Conservation (phyloP, 192 early-diverging fungal genomes). For the Allomyces arbusculus region DNA sequence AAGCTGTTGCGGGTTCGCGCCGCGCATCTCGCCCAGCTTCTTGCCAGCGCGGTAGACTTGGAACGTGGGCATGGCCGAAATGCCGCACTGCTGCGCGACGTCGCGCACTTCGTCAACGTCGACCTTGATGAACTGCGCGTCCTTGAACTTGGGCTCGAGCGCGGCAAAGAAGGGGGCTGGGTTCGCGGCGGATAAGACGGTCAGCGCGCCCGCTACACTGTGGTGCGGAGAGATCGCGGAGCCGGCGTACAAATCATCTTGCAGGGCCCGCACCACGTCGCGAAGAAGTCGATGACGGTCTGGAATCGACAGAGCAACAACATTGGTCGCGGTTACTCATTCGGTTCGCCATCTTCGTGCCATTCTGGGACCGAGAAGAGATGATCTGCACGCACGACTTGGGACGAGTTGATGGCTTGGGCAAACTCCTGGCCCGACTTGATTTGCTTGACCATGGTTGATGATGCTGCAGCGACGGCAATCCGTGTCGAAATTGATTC, state of each 20-base stretch:
- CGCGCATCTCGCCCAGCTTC: constrained; percentile 54
- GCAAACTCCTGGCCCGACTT: background rate
- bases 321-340: no score
- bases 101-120: constrained; percentile 34
- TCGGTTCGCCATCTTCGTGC: no score
- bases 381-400: no score
- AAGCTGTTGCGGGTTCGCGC: constrained; percentile 55
- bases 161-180: background rate
- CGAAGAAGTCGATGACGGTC: background rate
- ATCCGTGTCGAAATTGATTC: no score
- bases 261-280: constrained; percentile 1
- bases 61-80: constrained; percentile 65
- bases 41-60: constrained; percentile 57
- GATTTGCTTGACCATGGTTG: background rate
- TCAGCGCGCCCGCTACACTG: no score
- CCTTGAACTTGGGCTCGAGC: background rate
- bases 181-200: background rate
- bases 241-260: background rate
- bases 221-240: no score
- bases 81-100: constrained; percentile 18
- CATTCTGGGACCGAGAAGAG: no score
- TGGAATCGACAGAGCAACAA: background rate
- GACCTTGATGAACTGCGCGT: constrained; percentile 12
- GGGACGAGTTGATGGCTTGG: background rate
- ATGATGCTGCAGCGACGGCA: no score